These are phyloP conservation scores for Tuber magnatum DNA, from an alignment of 495 filamentous ascomycete species.

Conservation along the genomic window DNA sequence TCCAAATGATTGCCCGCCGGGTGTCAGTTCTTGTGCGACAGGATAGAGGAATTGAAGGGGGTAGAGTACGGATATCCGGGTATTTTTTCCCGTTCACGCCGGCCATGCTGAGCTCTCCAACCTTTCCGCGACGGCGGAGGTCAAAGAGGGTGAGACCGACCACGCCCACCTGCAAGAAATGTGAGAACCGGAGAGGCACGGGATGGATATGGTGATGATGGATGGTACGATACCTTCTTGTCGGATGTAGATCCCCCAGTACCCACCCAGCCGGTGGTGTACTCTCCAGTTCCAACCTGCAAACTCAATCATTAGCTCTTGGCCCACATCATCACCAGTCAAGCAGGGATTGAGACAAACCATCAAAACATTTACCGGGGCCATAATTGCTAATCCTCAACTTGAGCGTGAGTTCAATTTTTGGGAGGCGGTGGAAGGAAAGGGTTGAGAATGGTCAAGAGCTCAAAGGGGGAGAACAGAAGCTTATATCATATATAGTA, in stretches of 20 bases:
- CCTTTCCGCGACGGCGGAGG: constrained; percentile 77
- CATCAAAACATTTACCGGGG: constrained; percentile 81
- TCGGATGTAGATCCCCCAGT: constrained; percentile 70
- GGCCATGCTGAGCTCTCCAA: constrained; percentile 79
- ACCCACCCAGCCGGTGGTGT: constrained; percentile 86
- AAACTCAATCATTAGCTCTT: constrained; percentile 15
- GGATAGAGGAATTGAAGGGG: background rate
- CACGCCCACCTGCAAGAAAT: constrained; percentile 56
- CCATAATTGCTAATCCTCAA: constrained; percentile 50
- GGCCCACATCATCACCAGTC: background rate
- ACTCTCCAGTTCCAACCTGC: constrained; percentile 54
- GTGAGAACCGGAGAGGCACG: background rate
- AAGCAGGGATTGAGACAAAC: constrained; percentile 43
- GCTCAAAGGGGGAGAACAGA: background rate
- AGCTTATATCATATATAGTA: background rate
- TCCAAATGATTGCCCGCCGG: constrained; percentile 65
- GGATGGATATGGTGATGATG: background rate
- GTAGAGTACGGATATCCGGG: constrained; percentile 71
- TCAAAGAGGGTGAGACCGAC: constrained; percentile 88
- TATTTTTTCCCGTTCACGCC: constrained; percentile 82
- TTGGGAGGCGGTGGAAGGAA: background rate
- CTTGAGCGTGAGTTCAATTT: background rate
- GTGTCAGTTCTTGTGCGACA: constrained; percentile 11
- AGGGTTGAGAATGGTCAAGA: background rate
- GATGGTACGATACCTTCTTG: constrained; percentile 55